Evolutionary conservation across 352 stramenopile genomes (phyloP).

Genomic region (Globisporangium paddicum): DNA sequence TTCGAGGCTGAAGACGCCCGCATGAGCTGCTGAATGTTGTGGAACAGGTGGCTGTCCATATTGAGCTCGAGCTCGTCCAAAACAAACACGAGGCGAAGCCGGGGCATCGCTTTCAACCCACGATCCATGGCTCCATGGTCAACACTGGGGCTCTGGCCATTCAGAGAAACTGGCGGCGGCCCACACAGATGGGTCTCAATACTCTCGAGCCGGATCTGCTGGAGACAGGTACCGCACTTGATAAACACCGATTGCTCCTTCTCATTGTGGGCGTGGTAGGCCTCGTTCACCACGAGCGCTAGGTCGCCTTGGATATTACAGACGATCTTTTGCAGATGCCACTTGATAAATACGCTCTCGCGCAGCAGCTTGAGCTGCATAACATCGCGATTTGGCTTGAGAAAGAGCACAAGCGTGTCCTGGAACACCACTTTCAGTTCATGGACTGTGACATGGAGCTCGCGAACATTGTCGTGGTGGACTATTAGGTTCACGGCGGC

Average conservation of each 20-base stretch:
- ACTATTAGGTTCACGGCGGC: slow-evolving; percentile 47
- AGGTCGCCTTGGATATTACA: slow-evolving; percentile 50
- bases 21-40: slow-evolving; percentile 30
- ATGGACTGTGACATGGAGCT: slow-evolving; percentile 53
- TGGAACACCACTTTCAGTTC: slow-evolving; percentile 38
- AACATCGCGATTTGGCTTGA: slow-evolving; percentile 53
- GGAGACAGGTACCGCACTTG: slow-evolving; percentile 51
- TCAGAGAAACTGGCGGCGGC: slow-evolving; percentile 14
- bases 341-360: slow-evolving; percentile 38
- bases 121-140: not conserved
- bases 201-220: slow-evolving; percentile 50
- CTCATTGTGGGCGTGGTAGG: slow-evolving; percentile 46
- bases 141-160: not conserved
- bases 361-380: slow-evolving; percentile 39
- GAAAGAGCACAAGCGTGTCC: slow-evolving; percentile 37
- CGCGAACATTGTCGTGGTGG: slow-evolving; percentile 26
- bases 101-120: slow-evolving; percentile 4
- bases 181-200: slow-evolving; percentile 52
- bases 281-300: slow-evolving; percentile 38
- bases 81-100: slow-evolving; percentile 33
- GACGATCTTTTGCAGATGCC: slow-evolving; percentile 37
- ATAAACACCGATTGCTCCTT: slow-evolving; percentile 47
- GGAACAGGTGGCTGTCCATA: slow-evolving; percentile 29
- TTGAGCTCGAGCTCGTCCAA: slow-evolving; percentile 53
- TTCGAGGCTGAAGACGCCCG: not conserved